Evolutionary conservation across 2,329 filamentous ascomycete species (phyloP), one percentile per base, ranked within the genome.

Genomic region (Ascocoryne sarcoides): DNA sequence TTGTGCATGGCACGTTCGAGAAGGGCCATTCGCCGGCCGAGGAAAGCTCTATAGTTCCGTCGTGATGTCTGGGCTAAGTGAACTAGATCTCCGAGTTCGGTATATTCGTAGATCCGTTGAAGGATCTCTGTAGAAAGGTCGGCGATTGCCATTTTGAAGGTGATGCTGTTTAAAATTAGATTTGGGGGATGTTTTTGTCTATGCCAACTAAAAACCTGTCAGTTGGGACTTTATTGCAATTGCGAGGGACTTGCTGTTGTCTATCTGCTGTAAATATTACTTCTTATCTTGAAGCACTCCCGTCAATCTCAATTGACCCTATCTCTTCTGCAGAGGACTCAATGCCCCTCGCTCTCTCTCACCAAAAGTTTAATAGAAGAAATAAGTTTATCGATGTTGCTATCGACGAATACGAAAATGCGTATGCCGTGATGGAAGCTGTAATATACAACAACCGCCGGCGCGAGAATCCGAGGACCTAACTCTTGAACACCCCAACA

Each of bases 111-210:
- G 43, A 58, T 57, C 40, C 47, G 53, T 37, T 57, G 54, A 9
- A 58, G 43, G 40, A 58, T 36, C 48, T 58, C 56, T n/a, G 53
- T 57, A 18, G 56, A 56, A 36, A 58, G 49, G 35, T 43, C 34
- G 30, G 42, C 50, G 39, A 55, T 51, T 21, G 52, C 49, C 54
- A 57, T 58, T 15, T 32, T 55, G 44, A 30, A 15, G 19, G 18
- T 44, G 32, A 15, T 38, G 36, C 20, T 37, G 30, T 17, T 38
- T 40, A 42, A 28, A 39, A 15, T 31, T 21, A 17, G 31, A 32
- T 37, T 35, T 23, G 28, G 7, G 20, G 17, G 30, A 28, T 47
- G 29, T 34, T 42, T 35, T 19, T 10, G 36, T 31, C 14, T 38
- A 20, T 36, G 42, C 41, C 39, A 39, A 34, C 37, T 40, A 36